These are phyloP conservation scores for Solanum hybrid DNA, from an alignment of 305 asterid genomes.

Conservation along the genomic window DNA sequence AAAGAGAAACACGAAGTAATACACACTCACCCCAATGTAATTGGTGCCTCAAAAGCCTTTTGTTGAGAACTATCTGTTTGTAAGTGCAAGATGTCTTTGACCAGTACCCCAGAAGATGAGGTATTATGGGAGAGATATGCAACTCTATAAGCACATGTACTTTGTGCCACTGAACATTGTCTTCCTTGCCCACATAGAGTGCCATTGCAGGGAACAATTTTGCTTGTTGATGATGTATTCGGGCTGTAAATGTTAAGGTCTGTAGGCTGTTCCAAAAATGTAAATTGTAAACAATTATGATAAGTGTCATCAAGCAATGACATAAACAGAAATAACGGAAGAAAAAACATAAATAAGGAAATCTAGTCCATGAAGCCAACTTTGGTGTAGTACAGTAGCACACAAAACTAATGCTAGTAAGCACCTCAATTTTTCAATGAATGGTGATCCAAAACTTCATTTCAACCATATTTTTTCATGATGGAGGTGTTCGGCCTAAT, in stretches of 20 bases:
- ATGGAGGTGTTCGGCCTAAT: background rate
- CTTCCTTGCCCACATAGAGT: conserved; percentile 38
- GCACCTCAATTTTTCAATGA: background rate
- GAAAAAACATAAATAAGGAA: background rate
- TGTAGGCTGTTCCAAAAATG: conserved; percentile 28
- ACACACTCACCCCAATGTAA: conserved; percentile 63
- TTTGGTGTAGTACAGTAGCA: background rate
- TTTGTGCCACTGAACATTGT: conserved; percentile 27
- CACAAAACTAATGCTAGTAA: background rate
- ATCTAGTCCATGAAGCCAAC: background rate
- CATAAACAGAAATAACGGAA: background rate
- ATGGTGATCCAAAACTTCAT: background rate
- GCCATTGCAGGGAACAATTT: conserved; percentile 61
- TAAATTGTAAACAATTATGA: background rate
- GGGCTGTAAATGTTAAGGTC: conserved; percentile 61
- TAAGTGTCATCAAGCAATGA: background rate
- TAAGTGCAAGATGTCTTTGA: conserved; percentile 67
- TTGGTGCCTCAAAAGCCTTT: conserved; percentile 32
- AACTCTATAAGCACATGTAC: conserved; percentile 65
- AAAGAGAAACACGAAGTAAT: background rate
- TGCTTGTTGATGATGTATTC: conserved; percentile 46
- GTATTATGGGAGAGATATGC: conserved; percentile 60
- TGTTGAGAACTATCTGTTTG: conserved; percentile 33
- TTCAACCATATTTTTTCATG: background rate
- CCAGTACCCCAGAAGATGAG: conserved; percentile 63